Evolutionary conservation across 2,329 filamentous ascomycete species (phyloP).

Genomic region (Aspergillus latus): DNA sequence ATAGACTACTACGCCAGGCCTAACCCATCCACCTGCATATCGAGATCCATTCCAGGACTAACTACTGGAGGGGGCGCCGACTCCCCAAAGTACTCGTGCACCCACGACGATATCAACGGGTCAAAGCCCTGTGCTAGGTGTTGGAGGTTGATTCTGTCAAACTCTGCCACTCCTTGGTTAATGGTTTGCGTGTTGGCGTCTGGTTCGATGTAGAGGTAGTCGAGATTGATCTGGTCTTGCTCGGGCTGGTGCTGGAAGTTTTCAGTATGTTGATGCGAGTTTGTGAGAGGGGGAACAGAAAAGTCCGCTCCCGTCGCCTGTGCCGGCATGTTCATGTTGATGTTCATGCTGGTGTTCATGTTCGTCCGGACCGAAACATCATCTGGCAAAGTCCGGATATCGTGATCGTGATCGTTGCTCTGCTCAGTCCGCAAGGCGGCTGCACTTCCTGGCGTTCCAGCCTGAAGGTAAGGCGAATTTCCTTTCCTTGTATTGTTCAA

Average conservation of each 20-base stretch:
- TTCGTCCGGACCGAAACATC: no score
- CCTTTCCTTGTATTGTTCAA: background rate
- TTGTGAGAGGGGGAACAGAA: background rate
- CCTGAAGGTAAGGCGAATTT: background rate
- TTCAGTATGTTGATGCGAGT: no score
- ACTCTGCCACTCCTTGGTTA: background rate
- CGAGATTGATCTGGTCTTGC: constrained; percentile 8
- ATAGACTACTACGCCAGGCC: background rate
- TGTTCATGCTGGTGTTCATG: no score
- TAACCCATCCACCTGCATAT: constrained; percentile 8
- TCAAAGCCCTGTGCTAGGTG: constrained; percentile 9
- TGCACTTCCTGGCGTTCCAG: no score
- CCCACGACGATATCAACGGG: constrained; percentile 15
- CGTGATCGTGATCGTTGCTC: no score
- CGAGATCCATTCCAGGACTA: background rate
- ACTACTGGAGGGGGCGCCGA: background rate
- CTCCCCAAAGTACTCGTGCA: constrained; percentile 15
- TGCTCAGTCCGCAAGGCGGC: no score
- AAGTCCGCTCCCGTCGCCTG: no score
- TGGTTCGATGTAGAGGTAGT: constrained; percentile 15
- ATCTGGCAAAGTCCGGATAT: no score
- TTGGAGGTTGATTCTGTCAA: constrained; percentile 4
- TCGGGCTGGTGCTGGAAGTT: background rate
- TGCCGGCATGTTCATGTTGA: no score
- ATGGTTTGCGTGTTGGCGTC: background rate